phyloP scores from a whole-genome alignment of 768 basidiomycete species.

The Boletus sensibilis region DNA sequence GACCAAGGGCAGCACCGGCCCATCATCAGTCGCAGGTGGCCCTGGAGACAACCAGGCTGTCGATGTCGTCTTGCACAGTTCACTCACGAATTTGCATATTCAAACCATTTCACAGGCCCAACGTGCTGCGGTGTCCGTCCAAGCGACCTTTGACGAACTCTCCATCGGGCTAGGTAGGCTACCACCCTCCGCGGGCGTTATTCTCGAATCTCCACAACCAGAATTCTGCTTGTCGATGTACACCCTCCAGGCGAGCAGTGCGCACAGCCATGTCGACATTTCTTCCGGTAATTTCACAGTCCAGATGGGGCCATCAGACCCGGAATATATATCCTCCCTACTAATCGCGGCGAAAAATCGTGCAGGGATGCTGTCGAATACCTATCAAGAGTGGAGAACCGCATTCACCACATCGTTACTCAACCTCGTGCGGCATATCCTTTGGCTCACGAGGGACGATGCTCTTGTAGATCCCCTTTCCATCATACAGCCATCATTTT shows the following conservation, averaged over 20 bases:
- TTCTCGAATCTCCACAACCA: constrained; percentile 11
- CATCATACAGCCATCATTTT: constrained; percentile 78
- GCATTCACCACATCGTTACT: constrained; percentile 34
- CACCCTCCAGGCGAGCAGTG: constrained; percentile 17
- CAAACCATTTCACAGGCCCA: constrained; percentile 7
- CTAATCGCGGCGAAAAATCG: constrained; percentile 13
- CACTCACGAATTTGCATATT: constrained; percentile 18
- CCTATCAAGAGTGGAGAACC: constrained; percentile 31
- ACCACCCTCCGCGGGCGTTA: neutral
- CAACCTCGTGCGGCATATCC: constrained; percentile 46
- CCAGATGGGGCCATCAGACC: constrained; percentile 32
- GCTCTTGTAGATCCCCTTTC: constrained; percentile 73
- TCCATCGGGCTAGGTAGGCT: constrained; percentile 11
- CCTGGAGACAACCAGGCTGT: constrained; percentile 4
- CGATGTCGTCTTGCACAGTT: constrained; percentile 20
- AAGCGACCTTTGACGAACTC: constrained; percentile 17
- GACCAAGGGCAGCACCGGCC: neutral
- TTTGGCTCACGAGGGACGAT: constrained; percentile 49
- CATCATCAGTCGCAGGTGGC: constrained; percentile 1
- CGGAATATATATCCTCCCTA: constrained; percentile 26
- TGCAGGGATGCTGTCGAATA: constrained; percentile 9
- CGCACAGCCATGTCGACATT: constrained; percentile 11
- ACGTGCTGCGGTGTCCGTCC: neutral
- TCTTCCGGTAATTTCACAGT: constrained; percentile 23
- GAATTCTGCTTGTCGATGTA: constrained; percentile 21